Base-by-base conservation (phyloP, 495 filamentous ascomycete species). In the Cladorrhinum samala region DNA sequence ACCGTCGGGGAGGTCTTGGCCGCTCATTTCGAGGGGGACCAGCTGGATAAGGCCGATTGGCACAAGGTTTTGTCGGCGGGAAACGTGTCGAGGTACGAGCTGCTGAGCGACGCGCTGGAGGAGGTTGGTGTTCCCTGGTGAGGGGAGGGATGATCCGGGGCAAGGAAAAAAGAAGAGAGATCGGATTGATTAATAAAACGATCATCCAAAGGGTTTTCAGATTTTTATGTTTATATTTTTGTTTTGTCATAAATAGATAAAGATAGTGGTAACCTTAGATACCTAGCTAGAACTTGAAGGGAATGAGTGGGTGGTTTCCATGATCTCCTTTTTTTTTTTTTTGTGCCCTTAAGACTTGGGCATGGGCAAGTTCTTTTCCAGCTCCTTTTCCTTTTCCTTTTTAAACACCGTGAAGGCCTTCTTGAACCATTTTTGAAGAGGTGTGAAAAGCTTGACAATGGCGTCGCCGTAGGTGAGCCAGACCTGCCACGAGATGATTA, bases 1-100 rank as follows among this genome's bases (percentile, higher is more conserved):
- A 55, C 55, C 39, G 58, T 59, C 0, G 58, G 61, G 1, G 25
- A 55, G 36, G 30, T 54, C 11, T 9, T 64, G 2, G 46, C 16
- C 43, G 45, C 21, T 3, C 40, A 46, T 25, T 33, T 56, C 14
- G n/a, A n/a, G 5, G 6, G 47, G 54, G 45, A 16, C 5, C 6
- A 33, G 27, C 0, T 59, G 50, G 56, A 59, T 2, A 51, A 54
- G 37, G 51, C 50, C 7, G 42, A 64, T 21, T 64, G 62, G 62
- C 56, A 62, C 16, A 5, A n/a, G 44, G 18, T 33, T 18, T 17
- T 59, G 36, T 45, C 56, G 20, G 50, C 13, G 21, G 45, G 2
- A 18, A 19, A 45, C 2, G 27, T 14, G 48, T 64, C 58, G 50
- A 47, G 58, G 33, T 62, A 64, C 43, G 53, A 55, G 4, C 21